Conservation (phyloP, 1,284 basidiomycete species). For the Heterobasidion parviporum region DNA sequence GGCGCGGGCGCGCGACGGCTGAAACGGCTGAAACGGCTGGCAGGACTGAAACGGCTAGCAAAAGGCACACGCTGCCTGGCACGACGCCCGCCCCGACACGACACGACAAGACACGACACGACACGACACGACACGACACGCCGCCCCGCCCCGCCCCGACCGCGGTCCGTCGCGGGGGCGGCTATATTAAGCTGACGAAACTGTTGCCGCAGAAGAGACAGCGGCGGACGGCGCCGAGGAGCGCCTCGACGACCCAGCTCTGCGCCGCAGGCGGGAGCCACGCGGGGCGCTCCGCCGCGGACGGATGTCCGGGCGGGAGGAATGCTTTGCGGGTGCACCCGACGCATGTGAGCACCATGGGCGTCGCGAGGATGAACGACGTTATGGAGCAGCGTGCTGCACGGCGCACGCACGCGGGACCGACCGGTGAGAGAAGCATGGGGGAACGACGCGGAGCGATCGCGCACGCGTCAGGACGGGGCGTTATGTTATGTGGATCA, state of each 20-base stretch:
- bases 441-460: neutral
- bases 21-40: too few relatives aligned
- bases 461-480: neutral
- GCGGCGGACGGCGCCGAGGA: slow-evolving; percentile 52
- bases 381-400: slow-evolving; percentile 65
- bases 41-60: too few relatives aligned
- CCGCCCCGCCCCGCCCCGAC: neutral
- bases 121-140: too few relatives aligned
- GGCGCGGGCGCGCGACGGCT: too few relatives aligned
- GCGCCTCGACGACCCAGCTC: slow-evolving; percentile 56
- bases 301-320: slow-evolving; percentile 28
- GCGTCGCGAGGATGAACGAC: slow-evolving; percentile 60
- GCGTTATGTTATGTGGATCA: too few relatives aligned
- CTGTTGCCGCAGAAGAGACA: slow-evolving; percentile 65
- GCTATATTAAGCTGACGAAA: slow-evolving; percentile 41
- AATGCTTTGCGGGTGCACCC: slow-evolving; percentile 67
- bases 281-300: slow-evolving; percentile 16
- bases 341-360: slow-evolving; percentile 59
- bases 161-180: too few relatives aligned
- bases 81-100: too few relatives aligned
- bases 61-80: too few relatives aligned
- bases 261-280: slow-evolving; percentile 37
- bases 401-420: neutral
- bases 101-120: too few relatives aligned
- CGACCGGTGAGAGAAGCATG: neutral